Conservation (phyloP, 768 basidiomycete species). For the Mycena floridula region DNA sequence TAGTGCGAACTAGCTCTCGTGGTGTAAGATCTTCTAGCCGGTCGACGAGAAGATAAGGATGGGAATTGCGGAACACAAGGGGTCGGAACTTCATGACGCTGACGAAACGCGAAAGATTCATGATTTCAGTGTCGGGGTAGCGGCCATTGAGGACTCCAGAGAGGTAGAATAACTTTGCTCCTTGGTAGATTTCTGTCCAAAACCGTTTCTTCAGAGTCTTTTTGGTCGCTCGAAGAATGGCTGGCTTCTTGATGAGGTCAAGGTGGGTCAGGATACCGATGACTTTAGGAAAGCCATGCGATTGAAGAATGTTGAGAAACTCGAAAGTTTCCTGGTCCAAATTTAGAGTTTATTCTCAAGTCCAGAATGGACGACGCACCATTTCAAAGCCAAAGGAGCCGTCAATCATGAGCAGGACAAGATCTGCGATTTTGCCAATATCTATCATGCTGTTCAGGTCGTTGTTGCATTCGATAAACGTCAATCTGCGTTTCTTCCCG, state of each 20-base stretch:
- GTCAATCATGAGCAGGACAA: conserved; percentile 96
- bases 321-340: conserved; percentile 88
- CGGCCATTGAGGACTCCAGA: conserved; percentile 96
- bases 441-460: conserved; percentile 99
- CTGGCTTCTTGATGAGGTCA: conserved; percentile 91
- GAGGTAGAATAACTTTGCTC: conserved; percentile 96
- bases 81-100: conserved; percentile 99
- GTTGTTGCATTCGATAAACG: conserved; percentile 96
- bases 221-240: conserved; percentile 83
- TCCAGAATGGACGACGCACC: conserved; percentile 41
- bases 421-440: conserved; percentile 92
- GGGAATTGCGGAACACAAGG: conserved; percentile 89
- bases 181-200: conserved; percentile 99
- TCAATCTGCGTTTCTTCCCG: conserved; percentile 89
- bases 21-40: conserved; percentile 93
- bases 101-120: conserved; percentile 94
- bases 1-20: conserved; percentile 69
- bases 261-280: conserved; percentile 95
- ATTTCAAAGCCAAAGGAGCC: conserved; percentile 98
- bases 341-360: not conserved
- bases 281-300: conserved; percentile 98
- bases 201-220: conserved; percentile 95
- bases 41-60: conserved; percentile 93
- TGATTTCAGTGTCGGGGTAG: conserved; percentile 94
- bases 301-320: conserved; percentile 93